Evolutionary conservation across 257 asterid genomes (phyloP), one percentile per base, ranked within the genome.

Genomic region (Fraxinus excelsior): DNA sequence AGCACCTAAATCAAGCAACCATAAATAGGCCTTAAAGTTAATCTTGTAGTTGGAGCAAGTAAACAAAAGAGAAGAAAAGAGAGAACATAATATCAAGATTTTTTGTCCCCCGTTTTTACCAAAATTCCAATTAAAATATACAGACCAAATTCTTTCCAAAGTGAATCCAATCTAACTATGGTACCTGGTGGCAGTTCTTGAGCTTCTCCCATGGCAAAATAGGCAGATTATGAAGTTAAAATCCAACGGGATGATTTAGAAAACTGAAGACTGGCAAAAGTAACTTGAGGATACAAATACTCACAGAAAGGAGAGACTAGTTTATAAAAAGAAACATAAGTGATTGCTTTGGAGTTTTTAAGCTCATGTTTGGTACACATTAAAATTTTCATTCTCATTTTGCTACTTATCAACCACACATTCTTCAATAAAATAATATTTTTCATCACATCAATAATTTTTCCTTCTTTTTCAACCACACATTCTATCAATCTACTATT

Each of bases 141-240:
- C 66, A 7, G 4, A n/a, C 4, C 7, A 58, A 19, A 21, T n/a
- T 56, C 12, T n/a, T 21, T 58, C 29, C 12, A 21, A 8, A 21
- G 14, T 58, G 29, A 58, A 7, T 21, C 4, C 13, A 58, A 58
- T 58, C 68, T 62, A 23, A 25, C 7, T 2, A 23, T 25, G 31
- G 23, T 71, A 53, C 35, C 71, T 8, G 74, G 21, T 11, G 75
- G 75, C 78, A 67, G 77, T 25, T 83, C 62, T 76, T 11, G 79
- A 79, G 83, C 83, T 74, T 71, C 84, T 73, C 67, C 87, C 84
- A 83, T 83, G 82, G 86, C 38, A 58, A 23, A 7, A 14, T 49
- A 16, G 13, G 67, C 31, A 60, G 68, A 62, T 4, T 23, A 5
- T 18, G 64, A 53, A 16, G 23, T n/a, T 19, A n/a, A 5, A 53